Base-by-base conservation (phyloP, 2,329 filamentous ascomycete genomes). In the Alternaria brassicicola region DNA sequence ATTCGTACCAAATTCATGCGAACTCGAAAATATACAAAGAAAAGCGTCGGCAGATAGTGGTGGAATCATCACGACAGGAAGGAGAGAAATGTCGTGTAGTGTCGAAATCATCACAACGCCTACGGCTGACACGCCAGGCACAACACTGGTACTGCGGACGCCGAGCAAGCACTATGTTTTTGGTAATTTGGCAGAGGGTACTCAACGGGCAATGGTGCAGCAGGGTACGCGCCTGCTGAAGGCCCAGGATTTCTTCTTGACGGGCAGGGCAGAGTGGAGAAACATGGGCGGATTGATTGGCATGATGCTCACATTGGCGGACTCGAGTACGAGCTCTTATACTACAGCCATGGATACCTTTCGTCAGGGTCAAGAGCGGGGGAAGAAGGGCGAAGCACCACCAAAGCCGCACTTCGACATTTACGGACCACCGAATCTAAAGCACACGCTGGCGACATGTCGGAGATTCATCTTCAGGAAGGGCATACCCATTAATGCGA, bases 391-490 rank as follows among this genome's bases (percentile, higher is more conserved):
- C 1, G 43, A 58, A 9, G 42, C 54, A 26, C 73, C 73, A 3
- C 33, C 57, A 3, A 72, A 54, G 65, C 76, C 62, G 3, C 65
- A 62, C 48, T 72, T 76, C 57, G 74, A 84, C n/a, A 81, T 98
- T 12, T 90, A 96, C 73, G 93, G 91, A 3, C 88, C 89, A 4
- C 87, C 87, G 50, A 98, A 98, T 73, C 78, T 98, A 53, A 85
- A 88, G 43, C 89, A 97, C 71, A 84, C 87, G 6, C 78, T 99
- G 55, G 93, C 92, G n/a, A 91, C 93, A 0, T 89, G 90, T 15
- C 86, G 95, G 43, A 83, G 88, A 30, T 97, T 97, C 76, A 87
- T 98, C 48, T 94, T 97, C 69, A 86, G 95, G 35, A 93, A 91
- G 67, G 89, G 91, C 0, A 84, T 96, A 73, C 89, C 89, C 0